These are phyloP conservation scores for Pleurotus tuber-regium DNA, from an alignment of 768 basidiomycete species.

Conservation along the genomic window DNA sequence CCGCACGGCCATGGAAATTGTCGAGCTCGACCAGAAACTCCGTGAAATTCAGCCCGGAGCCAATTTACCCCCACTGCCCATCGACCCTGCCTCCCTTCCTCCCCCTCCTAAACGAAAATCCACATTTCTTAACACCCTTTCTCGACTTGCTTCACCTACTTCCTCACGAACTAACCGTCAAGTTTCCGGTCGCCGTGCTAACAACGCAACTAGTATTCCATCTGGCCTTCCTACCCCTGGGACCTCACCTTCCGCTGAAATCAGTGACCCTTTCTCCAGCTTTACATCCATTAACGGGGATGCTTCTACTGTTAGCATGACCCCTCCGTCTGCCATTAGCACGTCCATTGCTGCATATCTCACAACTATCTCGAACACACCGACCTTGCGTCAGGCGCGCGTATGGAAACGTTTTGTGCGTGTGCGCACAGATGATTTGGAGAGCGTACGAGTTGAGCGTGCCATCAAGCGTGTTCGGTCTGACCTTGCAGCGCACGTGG, in stretches of 20 bases:
- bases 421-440: slow-evolving; percentile 83
- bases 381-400: slow-evolving; percentile 57
- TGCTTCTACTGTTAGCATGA: slow-evolving; percentile 20
- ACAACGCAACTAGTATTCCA: slow-evolving; percentile 29
- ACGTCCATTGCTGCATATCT: slow-evolving; percentile 77
- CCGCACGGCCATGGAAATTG: slow-evolving; percentile 70
- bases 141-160: slow-evolving; percentile 75
- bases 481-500: slow-evolving; percentile 74
- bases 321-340: slow-evolving; percentile 13
- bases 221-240: slow-evolving; percentile 43
- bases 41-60: slow-evolving; percentile 57
- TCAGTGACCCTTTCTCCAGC: slow-evolving; percentile 58
- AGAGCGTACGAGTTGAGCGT: slow-evolving; percentile 83
- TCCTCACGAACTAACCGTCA: slow-evolving; percentile 48
- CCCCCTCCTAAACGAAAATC: slow-evolving; percentile 68
- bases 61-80: slow-evolving; percentile 59
- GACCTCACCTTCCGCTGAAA: slow-evolving; percentile 53
- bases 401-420: slow-evolving; percentile 86
- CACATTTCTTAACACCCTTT: slow-evolving; percentile 83
- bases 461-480: slow-evolving; percentile 86
- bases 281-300: slow-evolving; percentile 31
- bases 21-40: slow-evolving; percentile 82
- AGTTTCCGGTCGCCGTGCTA: slow-evolving; percentile 30
- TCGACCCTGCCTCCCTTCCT: slow-evolving; percentile 54
- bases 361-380: slow-evolving; percentile 71